Conservation (phyloP, 2,329 filamentous ascomycete species). For the Trichoderma arundinaceum region DNA sequence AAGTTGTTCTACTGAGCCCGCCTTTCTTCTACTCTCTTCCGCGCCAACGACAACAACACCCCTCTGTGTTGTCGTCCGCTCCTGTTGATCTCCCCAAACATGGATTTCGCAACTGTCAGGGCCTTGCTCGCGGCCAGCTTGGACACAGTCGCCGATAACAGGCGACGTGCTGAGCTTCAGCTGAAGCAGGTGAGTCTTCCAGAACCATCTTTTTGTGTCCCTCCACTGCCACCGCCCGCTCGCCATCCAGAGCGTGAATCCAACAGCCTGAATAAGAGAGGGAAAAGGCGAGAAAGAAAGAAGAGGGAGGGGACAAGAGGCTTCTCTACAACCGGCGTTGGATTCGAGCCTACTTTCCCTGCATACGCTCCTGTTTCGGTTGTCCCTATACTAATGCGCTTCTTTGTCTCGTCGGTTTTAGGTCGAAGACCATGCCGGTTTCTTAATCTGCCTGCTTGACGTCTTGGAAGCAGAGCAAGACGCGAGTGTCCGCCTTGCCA, state of each 20-base stretch:
- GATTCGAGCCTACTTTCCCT: neutral
- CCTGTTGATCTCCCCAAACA: constrained; percentile 46
- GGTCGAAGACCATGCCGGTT: constrained; percentile 90
- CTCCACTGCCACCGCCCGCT: constrained; percentile 28
- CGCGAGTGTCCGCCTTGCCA: constrained; percentile 80
- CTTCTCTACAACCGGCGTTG: neutral
- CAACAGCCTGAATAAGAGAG: neutral
- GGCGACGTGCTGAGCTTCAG: constrained; percentile 78
- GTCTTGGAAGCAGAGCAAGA: constrained; percentile 90
- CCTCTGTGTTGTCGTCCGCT: constrained; percentile 38
- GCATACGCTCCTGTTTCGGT: neutral
- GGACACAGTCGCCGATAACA: constrained; percentile 73
- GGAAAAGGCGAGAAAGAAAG: neutral
- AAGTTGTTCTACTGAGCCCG: constrained; percentile 26
- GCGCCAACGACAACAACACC: constrained; percentile 41
- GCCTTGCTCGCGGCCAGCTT: constrained; percentile 79
- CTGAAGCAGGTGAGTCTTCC: constrained; percentile 72
- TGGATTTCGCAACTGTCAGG: constrained; percentile 78
- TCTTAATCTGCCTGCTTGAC: constrained; percentile 87
- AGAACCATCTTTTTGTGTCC: constrained; percentile 24
- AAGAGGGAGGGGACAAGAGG: neutral
- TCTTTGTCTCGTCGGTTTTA: constrained; percentile 47
- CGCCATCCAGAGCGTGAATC: constrained; percentile 23
- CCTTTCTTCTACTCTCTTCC: constrained; percentile 30
- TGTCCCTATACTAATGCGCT: constrained; percentile 32